Conservation (phyloP, 306 rosid species). For the Castanospermum australe region DNA sequence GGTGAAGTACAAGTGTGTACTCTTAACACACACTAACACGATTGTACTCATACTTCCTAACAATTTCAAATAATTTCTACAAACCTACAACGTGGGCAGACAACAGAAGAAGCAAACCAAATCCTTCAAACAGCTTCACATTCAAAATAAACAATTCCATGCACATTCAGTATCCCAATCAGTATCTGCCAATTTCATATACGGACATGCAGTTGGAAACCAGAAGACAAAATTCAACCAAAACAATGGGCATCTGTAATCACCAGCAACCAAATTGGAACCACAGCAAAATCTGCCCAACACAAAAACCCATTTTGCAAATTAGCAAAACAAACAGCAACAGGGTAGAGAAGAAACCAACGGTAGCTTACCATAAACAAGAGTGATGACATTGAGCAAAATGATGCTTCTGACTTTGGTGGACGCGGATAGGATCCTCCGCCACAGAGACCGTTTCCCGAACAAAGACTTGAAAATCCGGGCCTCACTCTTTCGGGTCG, state of each 20-base stretch:
- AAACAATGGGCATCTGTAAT: background rate
- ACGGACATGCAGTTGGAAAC: too few species aligned
- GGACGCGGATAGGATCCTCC: constrained; percentile 54
- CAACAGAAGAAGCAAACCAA: background rate
- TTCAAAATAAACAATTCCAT: background rate
- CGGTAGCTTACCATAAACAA: constrained; percentile 51
- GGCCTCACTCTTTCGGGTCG: background rate
- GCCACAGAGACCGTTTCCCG: constrained; percentile 45
- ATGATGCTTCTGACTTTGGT: constrained; percentile 65
- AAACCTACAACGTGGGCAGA: too few species aligned
- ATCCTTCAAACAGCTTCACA: too few species aligned
- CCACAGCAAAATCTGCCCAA: background rate
- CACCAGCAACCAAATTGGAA: background rate
- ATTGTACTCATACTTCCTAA: too few species aligned
- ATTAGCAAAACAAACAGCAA: background rate
- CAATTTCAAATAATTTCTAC: too few species aligned
- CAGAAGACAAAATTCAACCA: background rate
- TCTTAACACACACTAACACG: too few species aligned
- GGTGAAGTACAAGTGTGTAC: too few species aligned
- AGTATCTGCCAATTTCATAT: background rate
- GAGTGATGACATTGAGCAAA: constrained; percentile 59
- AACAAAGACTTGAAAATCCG: constrained; percentile 37
- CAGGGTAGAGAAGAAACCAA: background rate
- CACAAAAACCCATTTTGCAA: background rate
- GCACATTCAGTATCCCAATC: background rate